Evolutionary conservation across 768 basidiomycete genomes (phyloP).

Genomic region (Podaxis sp.): DNA sequence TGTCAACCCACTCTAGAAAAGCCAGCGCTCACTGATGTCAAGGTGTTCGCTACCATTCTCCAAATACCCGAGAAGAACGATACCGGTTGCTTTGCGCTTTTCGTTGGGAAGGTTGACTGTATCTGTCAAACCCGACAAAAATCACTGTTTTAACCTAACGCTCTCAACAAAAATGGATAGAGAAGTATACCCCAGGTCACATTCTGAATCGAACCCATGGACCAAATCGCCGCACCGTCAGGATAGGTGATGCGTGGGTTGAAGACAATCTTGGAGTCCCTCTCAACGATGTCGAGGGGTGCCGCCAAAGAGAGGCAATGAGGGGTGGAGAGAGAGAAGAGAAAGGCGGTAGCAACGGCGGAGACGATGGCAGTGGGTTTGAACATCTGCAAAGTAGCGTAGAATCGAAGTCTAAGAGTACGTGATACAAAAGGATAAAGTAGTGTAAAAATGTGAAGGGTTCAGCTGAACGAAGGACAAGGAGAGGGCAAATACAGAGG

Average conservation of each 20-base stretch:
- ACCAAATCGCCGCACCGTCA: constrained; percentile 21
- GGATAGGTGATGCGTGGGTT: constrained; percentile 26
- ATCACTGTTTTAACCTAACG: not conserved
- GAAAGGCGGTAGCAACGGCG: not conserved
- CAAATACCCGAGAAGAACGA: constrained; percentile 46
- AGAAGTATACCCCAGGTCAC: constrained; percentile 25
- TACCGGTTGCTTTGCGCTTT: constrained; percentile 33
- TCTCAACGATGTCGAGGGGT: not conserved
- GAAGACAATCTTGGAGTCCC: constrained; percentile 21
- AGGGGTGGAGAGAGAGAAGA: not conserved
- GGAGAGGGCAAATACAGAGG: not conserved
- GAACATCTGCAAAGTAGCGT: not conserved
- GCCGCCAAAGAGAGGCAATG: not conserved
- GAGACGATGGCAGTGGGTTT: not conserved
- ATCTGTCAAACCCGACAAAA: constrained; percentile 21
- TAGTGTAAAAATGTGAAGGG: not conserved
- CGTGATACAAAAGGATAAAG: not conserved
- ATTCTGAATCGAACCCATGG: constrained; percentile 21
- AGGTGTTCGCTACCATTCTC: constrained; percentile 46
- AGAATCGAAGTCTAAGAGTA: not conserved
- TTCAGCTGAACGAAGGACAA: not conserved
- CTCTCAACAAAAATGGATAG: not conserved
- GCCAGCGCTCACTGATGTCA: constrained; percentile 40
- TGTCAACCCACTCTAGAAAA: not conserved
- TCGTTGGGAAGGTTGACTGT: constrained; percentile 37